Percentiles rank a stretch among this genome's conserved stretches.
phyloP scores from a whole-genome alignment of 768 basidiomycete genomes.

The Suillus americanus region DNA sequence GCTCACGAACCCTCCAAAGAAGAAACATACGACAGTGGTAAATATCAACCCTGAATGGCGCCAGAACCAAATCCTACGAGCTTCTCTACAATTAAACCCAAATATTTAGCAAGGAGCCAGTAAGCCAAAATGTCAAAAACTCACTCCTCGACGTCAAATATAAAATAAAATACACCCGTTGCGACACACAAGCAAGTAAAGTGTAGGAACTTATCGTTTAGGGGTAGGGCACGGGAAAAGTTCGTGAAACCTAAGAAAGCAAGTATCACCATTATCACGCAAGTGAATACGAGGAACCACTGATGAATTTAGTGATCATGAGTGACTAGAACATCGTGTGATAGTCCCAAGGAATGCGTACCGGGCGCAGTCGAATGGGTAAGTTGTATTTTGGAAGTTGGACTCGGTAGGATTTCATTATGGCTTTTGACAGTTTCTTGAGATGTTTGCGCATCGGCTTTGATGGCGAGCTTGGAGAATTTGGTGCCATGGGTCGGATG shows the following conservation, averaged over 20 bases:
- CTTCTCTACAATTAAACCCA: constrained; percentile 48
- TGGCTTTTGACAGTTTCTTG: constrained; percentile 47
- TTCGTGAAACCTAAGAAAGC: constrained; percentile 80
- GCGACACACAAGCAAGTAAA: constrained; percentile 76
- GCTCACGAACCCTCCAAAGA: constrained; percentile 78
- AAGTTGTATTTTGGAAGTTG: constrained; percentile 65
- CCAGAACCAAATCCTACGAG: constrained; percentile 87
- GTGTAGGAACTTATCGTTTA: constrained; percentile 80
- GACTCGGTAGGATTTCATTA: constrained; percentile 73
- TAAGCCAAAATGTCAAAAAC: constrained; percentile 23
- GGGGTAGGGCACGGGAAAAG: constrained; percentile 57
- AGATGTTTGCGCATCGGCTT: constrained; percentile 34
- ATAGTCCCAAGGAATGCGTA: constrained; percentile 28
- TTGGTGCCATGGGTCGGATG: constrained; percentile 6
- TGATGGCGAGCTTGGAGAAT: constrained; percentile 11
- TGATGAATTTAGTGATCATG: constrained; percentile 25
- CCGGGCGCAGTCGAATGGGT: constrained; percentile 73
- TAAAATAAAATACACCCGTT: constrained; percentile 83
- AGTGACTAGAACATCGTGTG: constrained; percentile 7
- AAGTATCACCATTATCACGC: constrained; percentile 63
- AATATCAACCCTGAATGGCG: constrained; percentile 68
- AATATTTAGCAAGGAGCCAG: background rate
- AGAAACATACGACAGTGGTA: constrained; percentile 68
- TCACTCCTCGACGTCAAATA: constrained; percentile 86
- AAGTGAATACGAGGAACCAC: constrained; percentile 84